phyloP scores from a whole-genome alignment of 257 asterid genomes.

The Nicotiana tomentosiformis region DNA sequence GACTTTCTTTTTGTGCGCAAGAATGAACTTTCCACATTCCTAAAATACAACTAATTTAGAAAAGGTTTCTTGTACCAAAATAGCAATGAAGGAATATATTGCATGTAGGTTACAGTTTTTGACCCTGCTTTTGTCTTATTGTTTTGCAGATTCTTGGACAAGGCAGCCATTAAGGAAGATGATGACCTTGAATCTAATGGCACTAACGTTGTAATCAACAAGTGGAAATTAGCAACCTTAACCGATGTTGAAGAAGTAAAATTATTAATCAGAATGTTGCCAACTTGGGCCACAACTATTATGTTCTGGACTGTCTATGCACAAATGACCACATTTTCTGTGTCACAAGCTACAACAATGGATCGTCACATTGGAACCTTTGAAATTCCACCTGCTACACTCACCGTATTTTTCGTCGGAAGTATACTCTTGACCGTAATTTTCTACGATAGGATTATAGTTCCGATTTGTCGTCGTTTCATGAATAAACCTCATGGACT shows the following conservation, averaged over 20 bases:
- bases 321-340: conserved; percentile 80
- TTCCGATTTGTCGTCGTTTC: conserved; percentile 32
- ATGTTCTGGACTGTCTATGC: conserved; percentile 81
- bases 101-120: background rate
- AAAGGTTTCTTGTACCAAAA: too few relatives aligned
- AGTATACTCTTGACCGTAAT: conserved; percentile 62
- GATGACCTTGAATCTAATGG: background rate
- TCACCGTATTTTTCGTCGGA: conserved; percentile 67
- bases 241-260: conserved; percentile 91
- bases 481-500: conserved; percentile 54
- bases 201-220: conserved; percentile 6
- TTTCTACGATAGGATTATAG: conserved; percentile 42
- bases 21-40: too few relatives aligned
- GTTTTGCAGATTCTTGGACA: conserved; percentile 46
- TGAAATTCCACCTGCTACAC: conserved; percentile 64
- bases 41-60: too few relatives aligned
- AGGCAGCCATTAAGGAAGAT: conserved; percentile 60
- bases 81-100: too few relatives aligned
- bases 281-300: conserved; percentile 83
- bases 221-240: conserved; percentile 59
- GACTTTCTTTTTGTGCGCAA: too few relatives aligned
- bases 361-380: conserved; percentile 53
- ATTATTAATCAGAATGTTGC: conserved; percentile 58
- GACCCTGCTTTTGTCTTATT: background rate
- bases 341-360: conserved; percentile 79